These are phyloP conservation scores for Sordariomycetes sp. DNA, from an alignment of 2,329 filamentous ascomycete species.

Conservation along the genomic window DNA sequence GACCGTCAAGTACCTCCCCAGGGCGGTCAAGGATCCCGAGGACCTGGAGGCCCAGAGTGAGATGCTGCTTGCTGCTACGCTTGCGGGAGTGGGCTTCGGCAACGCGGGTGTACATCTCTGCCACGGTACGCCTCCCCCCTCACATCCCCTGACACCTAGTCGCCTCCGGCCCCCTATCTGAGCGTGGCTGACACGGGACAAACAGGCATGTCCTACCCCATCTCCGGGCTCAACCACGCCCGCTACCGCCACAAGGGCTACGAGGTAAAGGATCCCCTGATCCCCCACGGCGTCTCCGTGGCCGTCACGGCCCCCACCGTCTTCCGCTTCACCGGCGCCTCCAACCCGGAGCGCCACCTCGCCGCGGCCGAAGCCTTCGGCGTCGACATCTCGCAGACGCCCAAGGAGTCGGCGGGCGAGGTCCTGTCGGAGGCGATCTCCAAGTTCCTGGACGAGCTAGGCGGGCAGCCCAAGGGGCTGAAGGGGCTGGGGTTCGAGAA, in stretches of 20 bases:
- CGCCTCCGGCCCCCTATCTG: neutral
- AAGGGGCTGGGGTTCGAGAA: conserved; percentile 70
- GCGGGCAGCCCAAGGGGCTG: conserved; percentile 82
- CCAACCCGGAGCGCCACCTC: conserved; percentile 86
- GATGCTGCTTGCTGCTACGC: conserved; percentile 89
- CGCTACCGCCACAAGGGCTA: conserved; percentile 85
- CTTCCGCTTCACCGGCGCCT: conserved; percentile 84
- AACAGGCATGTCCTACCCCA: conserved; percentile 88
- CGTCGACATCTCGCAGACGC: conserved; percentile 78
- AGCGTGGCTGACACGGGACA: neutral
- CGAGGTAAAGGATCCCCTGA: conserved; percentile 62
- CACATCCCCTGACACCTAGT: neutral
- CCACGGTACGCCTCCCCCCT: conserved; percentile 34
- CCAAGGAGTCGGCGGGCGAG: conserved; percentile 80
- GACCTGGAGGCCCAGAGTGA: conserved; percentile 87
- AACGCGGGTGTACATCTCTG: conserved; percentile 88
- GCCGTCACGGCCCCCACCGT: conserved; percentile 89
- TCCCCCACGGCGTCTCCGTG: conserved; percentile 92
- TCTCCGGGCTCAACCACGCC: conserved; percentile 79
- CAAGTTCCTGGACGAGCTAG: conserved; percentile 70
- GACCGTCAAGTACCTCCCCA: conserved; percentile 86
- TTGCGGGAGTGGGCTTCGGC: conserved; percentile 93
- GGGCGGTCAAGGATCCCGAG: conserved; percentile 77
- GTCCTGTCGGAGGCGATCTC: conserved; percentile 75
- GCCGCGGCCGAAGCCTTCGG: conserved; percentile 85